A percentile compares a stretch with the other conserved stretches of the same genome.
Evolutionary conservation across 2,329 filamentous ascomycete species (phyloP).

Genomic region (Calonectria pteridis): DNA sequence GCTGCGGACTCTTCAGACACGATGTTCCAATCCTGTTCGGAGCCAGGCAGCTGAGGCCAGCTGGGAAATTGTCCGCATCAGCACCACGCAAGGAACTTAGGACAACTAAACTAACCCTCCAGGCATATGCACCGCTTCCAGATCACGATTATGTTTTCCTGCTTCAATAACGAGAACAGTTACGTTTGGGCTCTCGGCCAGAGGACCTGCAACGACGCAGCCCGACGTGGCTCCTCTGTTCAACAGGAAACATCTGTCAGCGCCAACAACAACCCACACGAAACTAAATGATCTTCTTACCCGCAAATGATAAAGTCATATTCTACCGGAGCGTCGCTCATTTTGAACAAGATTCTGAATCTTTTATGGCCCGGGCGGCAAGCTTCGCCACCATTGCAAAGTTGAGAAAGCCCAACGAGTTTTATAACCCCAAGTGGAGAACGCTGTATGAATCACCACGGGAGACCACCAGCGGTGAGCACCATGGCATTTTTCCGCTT

Average conservation of each 20-base stretch:
- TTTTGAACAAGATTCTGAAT: not conserved
- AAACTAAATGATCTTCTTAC: not conserved
- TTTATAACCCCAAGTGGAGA: not conserved
- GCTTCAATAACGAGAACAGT: slow-evolving; percentile 52
- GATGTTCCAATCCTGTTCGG: slow-evolving; percentile 65
- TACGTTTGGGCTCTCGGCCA: slow-evolving; percentile 48
- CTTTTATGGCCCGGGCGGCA: too few species aligned
- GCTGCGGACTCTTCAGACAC: slow-evolving; percentile 53
- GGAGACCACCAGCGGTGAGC: not conserved
- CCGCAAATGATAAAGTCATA: slow-evolving; percentile 2
- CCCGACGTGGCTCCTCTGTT: slow-evolving; percentile 52
- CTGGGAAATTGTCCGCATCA: slow-evolving; percentile 23
- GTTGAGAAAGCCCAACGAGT: too few species aligned
- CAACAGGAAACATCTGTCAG: not conserved
- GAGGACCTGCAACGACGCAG: slow-evolving; percentile 51
- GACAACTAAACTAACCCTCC: slow-evolving; percentile 54
- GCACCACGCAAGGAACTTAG: not conserved
- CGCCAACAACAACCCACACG: not conserved
- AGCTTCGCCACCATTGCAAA: not conserved
- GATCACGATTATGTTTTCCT: slow-evolving; percentile 54
- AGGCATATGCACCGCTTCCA: slow-evolving; percentile 64
- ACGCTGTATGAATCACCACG: not conserved
- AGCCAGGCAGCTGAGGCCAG: slow-evolving; percentile 60
- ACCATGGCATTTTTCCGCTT: not conserved
- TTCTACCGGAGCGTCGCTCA: not conserved